Evolutionary conservation across 129 eudicot species (phyloP).

Genomic region (Lactuca sativa): DNA sequence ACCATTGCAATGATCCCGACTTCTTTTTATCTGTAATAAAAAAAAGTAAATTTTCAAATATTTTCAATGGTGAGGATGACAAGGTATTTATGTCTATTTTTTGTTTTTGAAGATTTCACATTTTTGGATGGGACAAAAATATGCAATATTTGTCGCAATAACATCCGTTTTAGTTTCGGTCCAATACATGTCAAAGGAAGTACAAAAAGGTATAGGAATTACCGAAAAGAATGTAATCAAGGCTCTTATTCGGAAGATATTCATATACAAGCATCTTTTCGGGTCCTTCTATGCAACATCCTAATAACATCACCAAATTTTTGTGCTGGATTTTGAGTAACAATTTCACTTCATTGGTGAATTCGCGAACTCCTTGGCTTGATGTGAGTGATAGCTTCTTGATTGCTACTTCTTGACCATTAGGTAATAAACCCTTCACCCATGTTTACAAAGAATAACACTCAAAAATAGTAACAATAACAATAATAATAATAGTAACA

Average conservation of each 20-base stretch:
- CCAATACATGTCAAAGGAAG: neutral
- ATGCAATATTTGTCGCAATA: too few species aligned
- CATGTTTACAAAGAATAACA: too few species aligned
- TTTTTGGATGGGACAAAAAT: too few species aligned
- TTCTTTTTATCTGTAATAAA: constrained; percentile 51
- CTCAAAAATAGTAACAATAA: too few species aligned
- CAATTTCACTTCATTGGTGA: constrained; percentile 81
- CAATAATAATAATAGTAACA: neutral
- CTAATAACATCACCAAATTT: constrained; percentile 72
- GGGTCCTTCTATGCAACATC: constrained; percentile 87
- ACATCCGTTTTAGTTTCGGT: neutral
- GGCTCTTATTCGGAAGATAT: constrained; percentile 81
- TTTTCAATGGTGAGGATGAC: too few species aligned
- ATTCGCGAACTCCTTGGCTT: constrained; percentile 73
- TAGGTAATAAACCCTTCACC: constrained; percentile 73
- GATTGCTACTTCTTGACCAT: constrained; percentile 83
- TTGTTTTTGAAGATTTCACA: too few species aligned
- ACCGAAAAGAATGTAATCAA: constrained; percentile 80
- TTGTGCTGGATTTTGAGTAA: constrained; percentile 73
- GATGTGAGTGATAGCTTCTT: constrained; percentile 75
- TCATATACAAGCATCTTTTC: constrained; percentile 95
- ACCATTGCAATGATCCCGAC: constrained; percentile 61
- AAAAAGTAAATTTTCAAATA: neutral
- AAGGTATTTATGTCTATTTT: too few species aligned
- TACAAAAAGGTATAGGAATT: neutral